Evolutionary conservation across 139 green algal species (phyloP).

Genomic region (Volvox reticuliferus): DNA sequence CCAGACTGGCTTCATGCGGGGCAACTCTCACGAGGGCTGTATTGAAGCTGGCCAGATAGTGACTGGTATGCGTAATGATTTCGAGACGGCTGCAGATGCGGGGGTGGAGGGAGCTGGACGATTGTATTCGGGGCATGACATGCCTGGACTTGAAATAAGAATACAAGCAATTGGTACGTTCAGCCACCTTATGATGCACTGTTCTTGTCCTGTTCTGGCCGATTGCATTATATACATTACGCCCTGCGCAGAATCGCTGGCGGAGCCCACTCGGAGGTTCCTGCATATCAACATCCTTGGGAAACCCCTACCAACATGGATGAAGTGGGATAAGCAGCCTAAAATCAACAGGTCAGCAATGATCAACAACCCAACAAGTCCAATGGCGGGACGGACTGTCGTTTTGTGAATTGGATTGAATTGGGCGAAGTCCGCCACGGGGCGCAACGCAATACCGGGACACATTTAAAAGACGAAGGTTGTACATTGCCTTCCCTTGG

Average conservation of each 20-base stretch:
- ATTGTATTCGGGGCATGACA: background rate
- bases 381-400: too few relatives aligned
- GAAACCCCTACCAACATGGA: slow-evolving; percentile 10
- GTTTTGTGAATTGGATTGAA: too few relatives aligned
- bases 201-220: background rate
- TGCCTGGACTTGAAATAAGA: background rate
- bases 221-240: background rate
- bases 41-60: too few relatives aligned
- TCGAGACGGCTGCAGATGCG: background rate
- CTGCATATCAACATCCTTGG: slow-evolving; percentile 18
- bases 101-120: background rate
- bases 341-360: background rate
- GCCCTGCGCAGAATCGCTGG: background rate
- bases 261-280: background rate
- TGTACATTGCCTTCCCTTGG: too few relatives aligned
- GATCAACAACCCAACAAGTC: too few relatives aligned
- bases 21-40: too few relatives aligned
- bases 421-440: too few relatives aligned
- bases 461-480: too few relatives aligned
- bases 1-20: too few relatives aligned
- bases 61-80: background rate
- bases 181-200: background rate
- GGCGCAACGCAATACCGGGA: too few relatives aligned
- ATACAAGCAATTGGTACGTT: slow-evolving; percentile 1
- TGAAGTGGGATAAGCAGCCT: slow-evolving; percentile 26